phyloP scores from a whole-genome alignment of 2,329 filamentous ascomycete species.

The Alternaria ventricosa region DNA sequence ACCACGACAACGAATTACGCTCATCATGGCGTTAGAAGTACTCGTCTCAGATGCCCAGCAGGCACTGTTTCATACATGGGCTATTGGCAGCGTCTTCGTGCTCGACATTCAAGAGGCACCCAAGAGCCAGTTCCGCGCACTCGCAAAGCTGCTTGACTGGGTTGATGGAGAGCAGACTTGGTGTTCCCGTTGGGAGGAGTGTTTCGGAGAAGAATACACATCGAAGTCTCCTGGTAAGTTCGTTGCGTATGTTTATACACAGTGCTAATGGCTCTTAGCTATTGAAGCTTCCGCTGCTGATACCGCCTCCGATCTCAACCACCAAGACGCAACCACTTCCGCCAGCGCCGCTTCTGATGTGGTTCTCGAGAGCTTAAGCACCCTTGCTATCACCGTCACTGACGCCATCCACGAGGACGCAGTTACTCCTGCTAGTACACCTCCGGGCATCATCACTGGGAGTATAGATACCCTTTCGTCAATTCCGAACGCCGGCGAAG shows the following conservation, averaged over 20 bases:
- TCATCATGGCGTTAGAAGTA: background rate
- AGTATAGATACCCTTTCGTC: background rate
- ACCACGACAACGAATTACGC: background rate
- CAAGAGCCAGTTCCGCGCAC: slow-evolving; percentile 1
- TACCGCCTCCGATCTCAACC: background rate
- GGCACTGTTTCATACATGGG: background rate
- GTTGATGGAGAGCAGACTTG: slow-evolving; percentile 4
- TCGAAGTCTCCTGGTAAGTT: slow-evolving; percentile 1
- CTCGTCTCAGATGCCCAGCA: background rate
- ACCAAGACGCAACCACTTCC: background rate
- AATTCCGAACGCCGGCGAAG: background rate
- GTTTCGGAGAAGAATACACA: background rate
- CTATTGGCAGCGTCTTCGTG: background rate
- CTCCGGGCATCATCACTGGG: no score
- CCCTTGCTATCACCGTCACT: no score
- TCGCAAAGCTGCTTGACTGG: slow-evolving; percentile 1
- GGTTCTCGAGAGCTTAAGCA: no score
- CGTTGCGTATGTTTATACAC: background rate
- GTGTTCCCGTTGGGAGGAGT: background rate
- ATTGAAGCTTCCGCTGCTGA: background rate
- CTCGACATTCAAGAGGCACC: slow-evolving; percentile 1
- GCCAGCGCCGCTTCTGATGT: no score
- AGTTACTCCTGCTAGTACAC: no score
- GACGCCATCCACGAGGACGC: no score
- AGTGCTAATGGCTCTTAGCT: no score